These are phyloP conservation scores for Amphichorda felina DNA, from an alignment of 2,329 filamentous ascomycete genomes.

Conservation along the genomic window DNA sequence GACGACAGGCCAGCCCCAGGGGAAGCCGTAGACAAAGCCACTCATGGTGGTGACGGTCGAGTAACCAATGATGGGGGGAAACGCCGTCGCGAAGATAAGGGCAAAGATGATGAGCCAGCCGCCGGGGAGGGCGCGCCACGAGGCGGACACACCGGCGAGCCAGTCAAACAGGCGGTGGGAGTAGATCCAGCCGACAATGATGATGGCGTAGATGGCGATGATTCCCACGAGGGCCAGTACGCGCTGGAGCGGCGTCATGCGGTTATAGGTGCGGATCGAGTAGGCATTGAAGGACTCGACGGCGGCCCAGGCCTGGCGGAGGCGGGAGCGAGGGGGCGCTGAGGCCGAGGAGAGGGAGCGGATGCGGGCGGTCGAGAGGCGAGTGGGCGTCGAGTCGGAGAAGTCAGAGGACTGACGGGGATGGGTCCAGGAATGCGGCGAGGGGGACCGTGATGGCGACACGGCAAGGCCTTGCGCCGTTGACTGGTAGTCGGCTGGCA, in stretches of 20 bases:
- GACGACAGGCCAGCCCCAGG: constrained; percentile 68
- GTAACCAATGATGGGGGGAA: constrained; percentile 83
- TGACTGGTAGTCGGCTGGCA: constrained; percentile 40
- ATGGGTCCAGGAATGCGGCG: constrained; percentile 14
- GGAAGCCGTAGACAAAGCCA: constrained; percentile 45
- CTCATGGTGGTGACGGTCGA: constrained; percentile 52
- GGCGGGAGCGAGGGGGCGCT: constrained; percentile 18
- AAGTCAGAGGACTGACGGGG: constrained; percentile 12
- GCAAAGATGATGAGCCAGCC: constrained; percentile 70
- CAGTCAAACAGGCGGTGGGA: constrained; percentile 68
- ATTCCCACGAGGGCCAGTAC: constrained; percentile 40
- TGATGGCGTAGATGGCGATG: constrained; percentile 38
- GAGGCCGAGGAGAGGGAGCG: constrained; percentile 14
- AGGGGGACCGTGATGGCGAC: constrained; percentile 20
- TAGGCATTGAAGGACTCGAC: constrained; percentile 31
- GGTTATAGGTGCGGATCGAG: constrained; percentile 36
- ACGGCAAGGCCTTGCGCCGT: constrained; percentile 37
- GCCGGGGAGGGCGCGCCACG: constrained; percentile 61
- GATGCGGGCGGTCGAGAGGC: constrained; percentile 28
- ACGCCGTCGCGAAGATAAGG: constrained; percentile 64
- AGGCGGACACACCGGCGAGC: constrained; percentile 60
- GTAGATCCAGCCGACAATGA: constrained; percentile 63
- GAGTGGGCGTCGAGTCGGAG: constrained; percentile 12
- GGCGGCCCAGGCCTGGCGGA: constrained; percentile 22
- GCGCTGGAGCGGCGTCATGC: constrained; percentile 49